Base-by-base conservation (phyloP, 2,329 filamentous ascomycete species). In the Trichoderma koningii region DNA sequence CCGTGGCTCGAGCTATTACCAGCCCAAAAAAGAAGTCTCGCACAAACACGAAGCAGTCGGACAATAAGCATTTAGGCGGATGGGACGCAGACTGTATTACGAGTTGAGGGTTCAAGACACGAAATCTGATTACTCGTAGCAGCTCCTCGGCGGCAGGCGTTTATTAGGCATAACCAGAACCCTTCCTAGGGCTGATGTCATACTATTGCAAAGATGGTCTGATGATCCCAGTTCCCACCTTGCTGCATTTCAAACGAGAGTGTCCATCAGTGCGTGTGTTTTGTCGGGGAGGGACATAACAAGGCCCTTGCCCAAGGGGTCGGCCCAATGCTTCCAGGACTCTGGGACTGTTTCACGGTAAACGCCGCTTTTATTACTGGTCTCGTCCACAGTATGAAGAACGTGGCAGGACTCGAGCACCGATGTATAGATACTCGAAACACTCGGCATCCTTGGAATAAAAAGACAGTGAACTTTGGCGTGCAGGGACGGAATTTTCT, bases 321-420 rank as follows among this genome's bases (percentile, higher is more conserved):
- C 23, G 17, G 12, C 15, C 34, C 34, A 55, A 55, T 42, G 21
- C 41, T 21, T 38, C 55, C 42, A 57, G 55, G 42, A 41, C 55
- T 14, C 28, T 28, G 42, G 55, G 7, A 30, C 55, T 47, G 55
- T 59, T 59, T 59, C 55, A 59, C 55, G 55, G 44, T 28, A 47
- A 59, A 59, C 55, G 42, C 55, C 55, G 55, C 23, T 38, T 38
- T 38, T 38, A 38, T 38, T 38, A 38, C 34, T 38, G 34, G 3
- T 10, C 34, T 38, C 34, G 1, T 47, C 21, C 17, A 23, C 26
- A 45, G 34, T 6, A 42, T 14, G 38, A 17, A 38, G 34, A 38
- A 4, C 12, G 34, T 5, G 3, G 12, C 34, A 14, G 34, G 34
- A 38, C 34, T 38, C 34, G 34, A 38, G 34, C 34, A 1, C 12